Percentiles rank a stretch among this genome's conserved stretches.
These are phyloP conservation scores for Podila epigama DNA, from an alignment of 192 early-diverging fungal species.

Conservation along the genomic window DNA sequence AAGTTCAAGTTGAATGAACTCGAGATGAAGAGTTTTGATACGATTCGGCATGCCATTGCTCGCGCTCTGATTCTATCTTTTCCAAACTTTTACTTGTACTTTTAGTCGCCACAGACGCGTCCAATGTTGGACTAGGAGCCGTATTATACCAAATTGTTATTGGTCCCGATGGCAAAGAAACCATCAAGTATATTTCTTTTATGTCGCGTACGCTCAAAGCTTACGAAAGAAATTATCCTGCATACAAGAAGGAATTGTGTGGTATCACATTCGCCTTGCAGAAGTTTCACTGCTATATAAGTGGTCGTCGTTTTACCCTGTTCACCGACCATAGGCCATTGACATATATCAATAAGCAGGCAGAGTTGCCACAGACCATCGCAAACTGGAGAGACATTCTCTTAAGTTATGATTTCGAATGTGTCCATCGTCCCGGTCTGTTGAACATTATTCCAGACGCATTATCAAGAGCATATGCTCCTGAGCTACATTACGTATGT, in stretches of 20 bases:
- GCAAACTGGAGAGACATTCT: conserved; percentile 44
- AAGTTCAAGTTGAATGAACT: background rate
- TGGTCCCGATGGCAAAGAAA: background rate
- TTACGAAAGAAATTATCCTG: conserved; percentile 20
- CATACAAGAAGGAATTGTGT: conserved; percentile 36
- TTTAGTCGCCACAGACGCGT: conserved; percentile 47
- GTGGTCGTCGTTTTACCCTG: conserved; percentile 25
- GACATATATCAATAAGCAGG: conserved; percentile 23
- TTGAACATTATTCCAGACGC: conserved; percentile 41
- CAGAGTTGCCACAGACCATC: conserved; percentile 11
- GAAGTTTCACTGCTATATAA: conserved; percentile 40
- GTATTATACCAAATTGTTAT: conserved; percentile 28
- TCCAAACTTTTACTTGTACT: conserved; percentile 6
- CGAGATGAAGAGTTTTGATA: background rate
- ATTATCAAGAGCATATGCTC: conserved; percentile 19
- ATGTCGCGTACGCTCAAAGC: conserved; percentile 15
- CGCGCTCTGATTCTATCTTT: conserved; percentile 13
- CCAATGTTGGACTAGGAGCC: conserved; percentile 40
- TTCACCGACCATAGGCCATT: conserved; percentile 40
- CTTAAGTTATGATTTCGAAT: conserved; percentile 19
- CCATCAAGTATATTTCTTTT: conserved; percentile 29
- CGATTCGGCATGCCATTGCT: background rate
- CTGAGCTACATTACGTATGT: no score
- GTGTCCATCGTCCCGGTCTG: conserved; percentile 27
- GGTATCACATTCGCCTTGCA: conserved; percentile 29